A percentile compares a stretch with the other conserved stretches of the same genome.
These are phyloP conservation scores for Amanita rubescens DNA, from an alignment of 768 basidiomycete species.

Conservation along the genomic window DNA sequence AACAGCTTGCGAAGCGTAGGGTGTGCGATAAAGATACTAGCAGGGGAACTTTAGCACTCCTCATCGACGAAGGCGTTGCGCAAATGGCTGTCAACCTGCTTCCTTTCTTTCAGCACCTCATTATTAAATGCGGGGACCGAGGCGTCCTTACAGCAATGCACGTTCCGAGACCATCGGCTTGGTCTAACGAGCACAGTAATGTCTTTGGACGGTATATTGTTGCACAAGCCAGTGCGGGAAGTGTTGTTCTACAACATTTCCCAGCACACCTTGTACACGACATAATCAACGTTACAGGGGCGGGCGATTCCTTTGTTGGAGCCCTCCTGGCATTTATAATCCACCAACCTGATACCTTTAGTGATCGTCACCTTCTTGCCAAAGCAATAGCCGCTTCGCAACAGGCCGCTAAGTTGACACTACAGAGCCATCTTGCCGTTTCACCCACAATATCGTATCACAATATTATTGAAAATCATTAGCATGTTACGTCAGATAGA, in stretches of 20 bases:
- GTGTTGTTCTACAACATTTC: constrained; percentile 68
- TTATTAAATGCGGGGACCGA: constrained; percentile 77
- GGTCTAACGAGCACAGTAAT: constrained; percentile 45
- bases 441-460: constrained; percentile 48
- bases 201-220: constrained; percentile 41
- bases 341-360: constrained; percentile 35
- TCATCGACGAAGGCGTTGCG: constrained; percentile 61
- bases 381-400: constrained; percentile 50
- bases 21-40: constrained; percentile 33
- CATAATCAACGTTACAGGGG: constrained; percentile 78
- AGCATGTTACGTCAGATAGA: neutral
- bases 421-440: constrained; percentile 53
- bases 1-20: constrained; percentile 43
- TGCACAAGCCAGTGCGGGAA: constrained; percentile 36
- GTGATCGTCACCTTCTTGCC: constrained; percentile 36
- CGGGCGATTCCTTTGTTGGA: constrained; percentile 88
- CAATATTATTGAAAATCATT: neutral
- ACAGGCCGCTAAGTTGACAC: constrained; percentile 51
- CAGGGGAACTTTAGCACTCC: constrained; percentile 47
- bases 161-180: constrained; percentile 36
- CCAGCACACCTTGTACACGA: constrained; percentile 41
- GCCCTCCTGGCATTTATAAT: constrained; percentile 66
- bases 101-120: constrained; percentile 76
- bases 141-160: constrained; percentile 64
- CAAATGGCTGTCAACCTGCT: constrained; percentile 80